These are phyloP conservation scores for Neoarthrinium moseri DNA, from an alignment of 2,329 filamentous ascomycete species.

Conservation along the genomic window DNA sequence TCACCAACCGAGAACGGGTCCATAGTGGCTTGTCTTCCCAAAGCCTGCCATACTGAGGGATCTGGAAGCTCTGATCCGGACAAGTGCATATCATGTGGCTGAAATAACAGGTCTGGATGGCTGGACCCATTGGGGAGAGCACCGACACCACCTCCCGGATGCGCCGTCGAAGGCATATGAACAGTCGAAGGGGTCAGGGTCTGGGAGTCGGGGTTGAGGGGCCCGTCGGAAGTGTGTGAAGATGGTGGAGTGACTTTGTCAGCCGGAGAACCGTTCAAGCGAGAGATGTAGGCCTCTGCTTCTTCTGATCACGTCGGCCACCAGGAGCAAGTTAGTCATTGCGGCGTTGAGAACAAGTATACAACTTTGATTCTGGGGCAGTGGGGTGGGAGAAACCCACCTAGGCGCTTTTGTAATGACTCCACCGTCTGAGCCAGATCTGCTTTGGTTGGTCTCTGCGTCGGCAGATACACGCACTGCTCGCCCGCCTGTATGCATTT, in stretches of 20 bases:
- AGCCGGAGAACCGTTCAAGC: not conserved
- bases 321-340: not conserved
- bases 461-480: constrained; percentile 5
- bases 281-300: constrained; percentile 1
- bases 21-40: not conserved
- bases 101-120: not conserved
- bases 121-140: not conserved
- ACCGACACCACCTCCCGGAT: not conserved
- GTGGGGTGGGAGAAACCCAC: not conserved
- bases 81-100: not conserved
- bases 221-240: not conserved
- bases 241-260: not conserved
- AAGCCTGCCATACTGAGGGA: not conserved
- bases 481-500: not conserved
- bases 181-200: not conserved
- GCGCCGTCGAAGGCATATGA: not conserved
- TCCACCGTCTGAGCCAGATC: constrained; percentile 5
- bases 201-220: not conserved
- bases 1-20: not conserved
- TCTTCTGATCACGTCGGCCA: constrained; percentile 1
- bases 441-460: constrained; percentile 6
- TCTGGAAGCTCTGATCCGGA: not conserved
- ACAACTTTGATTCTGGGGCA: not conserved
- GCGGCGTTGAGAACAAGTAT: not conserved
- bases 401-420: not conserved